Percentiles rank a stretch among this genome's conserved stretches.
Conservation (phyloP, 2,329 filamentous ascomycete species). For the Cladophialophora exuberans region DNA sequence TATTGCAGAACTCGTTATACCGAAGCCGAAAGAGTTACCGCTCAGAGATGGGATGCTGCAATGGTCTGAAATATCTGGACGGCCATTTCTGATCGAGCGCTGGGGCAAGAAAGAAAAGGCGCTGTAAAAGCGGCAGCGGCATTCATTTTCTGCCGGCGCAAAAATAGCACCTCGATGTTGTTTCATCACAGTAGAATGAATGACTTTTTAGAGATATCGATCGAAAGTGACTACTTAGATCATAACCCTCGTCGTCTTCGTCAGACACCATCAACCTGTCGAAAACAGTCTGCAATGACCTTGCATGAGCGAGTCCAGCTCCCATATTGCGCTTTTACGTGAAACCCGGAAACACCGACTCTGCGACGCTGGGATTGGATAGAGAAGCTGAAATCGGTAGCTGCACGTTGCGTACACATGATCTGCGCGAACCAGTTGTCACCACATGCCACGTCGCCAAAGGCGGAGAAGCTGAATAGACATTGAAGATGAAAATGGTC, state of each 20-base stretch:
- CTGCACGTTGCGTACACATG: too few relatives aligned
- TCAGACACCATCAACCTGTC: too few relatives aligned
- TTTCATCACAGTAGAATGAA: too few relatives aligned
- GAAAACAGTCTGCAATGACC: neutral
- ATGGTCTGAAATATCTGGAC: slow-evolving; percentile 15
- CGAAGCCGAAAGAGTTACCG: slow-evolving; percentile 15
- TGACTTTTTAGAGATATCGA: too few relatives aligned
- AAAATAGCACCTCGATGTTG: too few relatives aligned
- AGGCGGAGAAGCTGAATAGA: neutral
- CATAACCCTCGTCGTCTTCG: too few relatives aligned
- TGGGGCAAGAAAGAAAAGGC: slow-evolving; percentile 30
- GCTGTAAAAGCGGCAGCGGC: neutral
- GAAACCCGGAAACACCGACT: neutral
- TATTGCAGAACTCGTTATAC: slow-evolving; percentile 18
- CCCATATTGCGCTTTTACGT: neutral
- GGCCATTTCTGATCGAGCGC: slow-evolving; percentile 24
- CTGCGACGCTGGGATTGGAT: neutral
- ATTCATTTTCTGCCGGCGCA: neutral
- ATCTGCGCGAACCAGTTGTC: too few relatives aligned
- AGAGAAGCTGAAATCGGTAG: too few relatives aligned
- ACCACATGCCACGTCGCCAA: slow-evolving; percentile 1
- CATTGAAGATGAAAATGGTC: too few relatives aligned
- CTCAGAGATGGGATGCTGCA: slow-evolving; percentile 18
- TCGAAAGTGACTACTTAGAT: too few relatives aligned
- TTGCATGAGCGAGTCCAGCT: neutral